Base-by-base conservation (phyloP, 2,329 filamentous ascomycete genomes). In the Talaromyces sp. region DNA sequence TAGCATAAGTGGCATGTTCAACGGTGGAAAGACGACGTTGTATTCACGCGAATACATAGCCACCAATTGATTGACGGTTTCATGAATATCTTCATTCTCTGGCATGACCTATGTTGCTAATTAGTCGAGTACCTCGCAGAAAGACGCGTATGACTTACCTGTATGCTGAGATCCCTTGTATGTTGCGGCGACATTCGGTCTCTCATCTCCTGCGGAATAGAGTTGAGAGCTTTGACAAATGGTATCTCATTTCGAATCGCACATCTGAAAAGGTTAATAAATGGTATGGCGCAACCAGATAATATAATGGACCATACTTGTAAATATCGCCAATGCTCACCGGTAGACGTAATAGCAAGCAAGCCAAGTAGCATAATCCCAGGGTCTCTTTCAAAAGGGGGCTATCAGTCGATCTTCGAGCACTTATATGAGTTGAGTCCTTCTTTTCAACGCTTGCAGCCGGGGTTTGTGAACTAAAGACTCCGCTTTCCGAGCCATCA, bases 321-420 rank as follows among this genome's bases (percentile, higher is more conserved):
- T 84, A 84, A 13, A 98, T 77, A 69, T 96, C 91, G 11, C 88
- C 89, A 7, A 94, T 80, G 25, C 88, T 87, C n/a, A 91, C 83
- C 0, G 93, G 92, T 64, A 95, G 82, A 64, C 90, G 87, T 70
- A 97, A 81, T 29, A 97, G 81, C 54, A 95, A 72, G 43, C 88
- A 88, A 1, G 88, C 93, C 38, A 97, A 77, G 78, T 97, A 97
- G 73, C 91, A 93, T 11, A 97, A 75, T 1, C 84, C 88, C 61
- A 98, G 77, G 0, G 89, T 90, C 70, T 97, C 93, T 49, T 91
- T 79, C 40, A 96, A 79, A 61, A 81, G 87, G 1, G 93, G 93
- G 70, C 86, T 72, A 73, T 75, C 70, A 60, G 77, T 76, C 54
- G 70, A 69, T 61, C 73, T 75, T 58, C 62, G 51, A 47, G 29